Evolutionary conservation across 2,329 filamentous ascomycete genomes (phyloP), one percentile per base, ranked within the genome.

Genomic region (Raffaelea albimanens): DNA sequence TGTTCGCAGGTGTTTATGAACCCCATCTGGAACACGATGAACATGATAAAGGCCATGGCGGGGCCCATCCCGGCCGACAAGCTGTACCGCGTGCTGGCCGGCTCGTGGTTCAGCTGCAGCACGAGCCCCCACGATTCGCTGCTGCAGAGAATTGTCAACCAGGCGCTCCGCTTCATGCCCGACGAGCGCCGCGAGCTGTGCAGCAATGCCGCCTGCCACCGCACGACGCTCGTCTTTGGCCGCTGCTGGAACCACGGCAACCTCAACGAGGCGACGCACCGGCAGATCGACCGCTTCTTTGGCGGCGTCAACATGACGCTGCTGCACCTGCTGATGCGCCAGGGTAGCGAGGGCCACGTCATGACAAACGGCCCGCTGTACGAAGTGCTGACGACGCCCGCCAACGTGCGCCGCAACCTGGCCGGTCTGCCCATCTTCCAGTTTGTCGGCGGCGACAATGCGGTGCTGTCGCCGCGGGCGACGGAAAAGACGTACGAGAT

Each of bases 201-300:
- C 65, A 75, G 69, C 58, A 81, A 72, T 51, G 73, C 75, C 2
- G 69, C 69, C 45, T 85, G 81, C 63, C 80, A 83, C 61, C 72
- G 81, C 16, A 67, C 69, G 46, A 71, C 70, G 5, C 63, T 84
- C 21, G 70, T 78, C 14, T 84, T 82, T 54, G 80, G 80, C 33
- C 72, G 76, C 52, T 76, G 70, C 61, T 85, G 80, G 80, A 79
- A 73, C 56, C 81, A 85, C 60, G 59, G 55, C 3, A 83, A 84
- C 59, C 70, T 84, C 25, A 83, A 83, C 63, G 76, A 77, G 62
- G 77, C 73, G 3, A 85, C 81, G 2, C 81, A 84, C 61, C 64
- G 71, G 1, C 73, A 80, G 56, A 72, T 82, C 42, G 71, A 78
- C 58, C 69, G 72, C 29, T 78, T 82, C 62, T 76, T 84, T 48